Percentiles rank a stretch among this genome's conserved stretches.
These are phyloP conservation scores for Pythium monospermum DNA, from an alignment of 352 stramenopile genomes.

Conservation along the genomic window DNA sequence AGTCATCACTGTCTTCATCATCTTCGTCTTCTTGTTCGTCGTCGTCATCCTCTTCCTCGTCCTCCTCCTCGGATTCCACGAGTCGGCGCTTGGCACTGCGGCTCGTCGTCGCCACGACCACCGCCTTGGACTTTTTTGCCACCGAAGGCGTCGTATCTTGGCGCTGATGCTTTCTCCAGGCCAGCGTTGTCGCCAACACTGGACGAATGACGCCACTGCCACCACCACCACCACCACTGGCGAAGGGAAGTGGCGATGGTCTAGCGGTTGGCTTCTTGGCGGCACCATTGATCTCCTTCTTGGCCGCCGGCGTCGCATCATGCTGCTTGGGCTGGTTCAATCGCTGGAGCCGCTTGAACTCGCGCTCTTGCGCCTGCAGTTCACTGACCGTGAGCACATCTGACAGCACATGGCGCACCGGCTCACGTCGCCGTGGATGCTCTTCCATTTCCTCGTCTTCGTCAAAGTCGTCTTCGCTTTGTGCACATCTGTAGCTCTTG, in stretches of 20 bases:
- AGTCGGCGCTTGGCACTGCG: conserved; percentile 5
- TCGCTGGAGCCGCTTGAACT: conserved; percentile 13
- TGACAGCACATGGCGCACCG: conserved; percentile 16
- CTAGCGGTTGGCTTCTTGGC: no score
- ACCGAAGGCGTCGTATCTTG: conserved; percentile 10
- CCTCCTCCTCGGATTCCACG: conserved; percentile 5
- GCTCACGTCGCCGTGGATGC: background rate
- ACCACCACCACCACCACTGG: background rate
- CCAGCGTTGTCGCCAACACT: conserved; percentile 18
- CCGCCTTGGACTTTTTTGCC: background rate
- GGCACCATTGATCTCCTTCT: background rate
- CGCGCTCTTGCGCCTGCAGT: conserved; percentile 53
- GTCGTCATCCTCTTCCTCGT: background rate
- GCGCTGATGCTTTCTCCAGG: conserved; percentile 10
- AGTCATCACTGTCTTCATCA: conserved; percentile 25
- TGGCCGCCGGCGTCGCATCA: background rate
- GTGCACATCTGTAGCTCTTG: no score
- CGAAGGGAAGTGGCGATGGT: background rate
- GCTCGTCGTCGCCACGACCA: background rate
- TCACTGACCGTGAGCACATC: conserved; percentile 47
- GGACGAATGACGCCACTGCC: background rate
- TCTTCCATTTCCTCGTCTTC: conserved; percentile 8
- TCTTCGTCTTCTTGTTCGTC: conserved; percentile 6
- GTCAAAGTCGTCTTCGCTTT: conserved; percentile 3
- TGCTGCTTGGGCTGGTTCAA: conserved; percentile 1